A percentile compares a stretch with the other conserved stretches of the same genome.
These are phyloP conservation scores for Mucor piriformis DNA, from an alignment of 371 early-diverging fungal species.

Conservation along the genomic window DNA sequence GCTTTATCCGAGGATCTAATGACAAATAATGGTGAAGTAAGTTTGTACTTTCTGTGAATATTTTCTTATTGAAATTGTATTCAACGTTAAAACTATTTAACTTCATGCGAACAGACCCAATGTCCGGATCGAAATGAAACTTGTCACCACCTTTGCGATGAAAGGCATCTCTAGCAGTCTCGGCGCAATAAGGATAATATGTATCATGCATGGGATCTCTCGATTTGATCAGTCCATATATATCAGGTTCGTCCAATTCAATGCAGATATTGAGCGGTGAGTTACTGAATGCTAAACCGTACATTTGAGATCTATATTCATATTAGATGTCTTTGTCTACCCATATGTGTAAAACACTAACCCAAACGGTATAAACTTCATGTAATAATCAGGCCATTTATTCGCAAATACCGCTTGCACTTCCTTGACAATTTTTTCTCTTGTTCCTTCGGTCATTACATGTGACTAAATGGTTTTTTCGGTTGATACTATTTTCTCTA, in stretches of 20 bases:
- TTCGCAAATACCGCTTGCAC: not conserved
- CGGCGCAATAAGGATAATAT: not conserved
- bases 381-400: conserved; percentile 8
- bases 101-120: not conserved
- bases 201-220: not conserved
- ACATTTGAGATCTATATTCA: not conserved
- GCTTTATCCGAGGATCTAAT: conserved; percentile 7
- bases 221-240: not conserved
- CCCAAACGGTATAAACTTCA: conserved; percentile 19
- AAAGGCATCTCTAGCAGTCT: not conserved
- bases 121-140: not conserved
- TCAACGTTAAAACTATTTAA: not conserved
- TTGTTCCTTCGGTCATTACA: not conserved
- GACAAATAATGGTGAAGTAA: conserved; percentile 7
- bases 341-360: not conserved
- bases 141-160: not conserved
- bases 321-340: not conserved
- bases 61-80: conserved; percentile 14
- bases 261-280: conserved; percentile 5
- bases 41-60: not conserved
- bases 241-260: conserved; percentile 10
- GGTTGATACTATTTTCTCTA: no score
- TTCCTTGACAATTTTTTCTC: not conserved
- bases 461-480: no score
- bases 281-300: not conserved